Evolutionary conservation across 805 yeast species (phyloP), one percentile per base, ranked within the genome.

Genomic region (Yarrowia hollandica): DNA sequence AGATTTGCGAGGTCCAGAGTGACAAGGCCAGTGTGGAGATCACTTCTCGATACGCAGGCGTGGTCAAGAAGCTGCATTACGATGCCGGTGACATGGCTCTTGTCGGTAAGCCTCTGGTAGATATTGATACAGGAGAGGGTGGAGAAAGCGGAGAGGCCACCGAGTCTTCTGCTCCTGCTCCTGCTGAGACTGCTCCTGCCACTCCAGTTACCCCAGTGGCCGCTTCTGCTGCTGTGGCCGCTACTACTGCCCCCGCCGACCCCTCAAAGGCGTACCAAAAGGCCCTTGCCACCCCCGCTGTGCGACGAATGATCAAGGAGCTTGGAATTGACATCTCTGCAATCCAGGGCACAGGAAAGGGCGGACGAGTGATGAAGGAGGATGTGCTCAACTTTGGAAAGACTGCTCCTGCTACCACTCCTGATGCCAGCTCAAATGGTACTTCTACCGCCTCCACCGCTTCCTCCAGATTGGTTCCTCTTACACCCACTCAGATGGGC

Each of bases 1-100:
- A 67, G 14, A 66, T 70, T 19, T 70, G 73, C 56, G 74, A 70
- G 60, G 72, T 70, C 30, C 74, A 70, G 62, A 64, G 68, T 38
- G 74, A 70, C 59, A 70, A 70, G 61, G 74, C 74, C 34, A 65
- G 71, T 5, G 74, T 70, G 9, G 73, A 70, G 54, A 70, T 70
- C 55, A 69, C 73, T 5, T 70, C 73, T n/a, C 60, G 74, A 14
- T 70, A 64, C 59, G 61, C 63, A 23, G 74, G 74, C 1, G 67
- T 67, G 15, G 66, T 70, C 56, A 68, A 68, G 61, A 65, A 65
- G 60, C 64, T 70, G 30, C 68, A 70, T 57, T 69, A 69, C 35
- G 70, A 68, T 12, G 71, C 67, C 0, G 74, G 74, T 4, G 69
- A 70, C 33, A 70, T 70, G 72, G 73, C 73, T 6, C 62, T 60